phyloP scores from a whole-genome alignment of 495 filamentous ascomycete genomes.

The Annulohypoxylon maeteangense region DNA sequence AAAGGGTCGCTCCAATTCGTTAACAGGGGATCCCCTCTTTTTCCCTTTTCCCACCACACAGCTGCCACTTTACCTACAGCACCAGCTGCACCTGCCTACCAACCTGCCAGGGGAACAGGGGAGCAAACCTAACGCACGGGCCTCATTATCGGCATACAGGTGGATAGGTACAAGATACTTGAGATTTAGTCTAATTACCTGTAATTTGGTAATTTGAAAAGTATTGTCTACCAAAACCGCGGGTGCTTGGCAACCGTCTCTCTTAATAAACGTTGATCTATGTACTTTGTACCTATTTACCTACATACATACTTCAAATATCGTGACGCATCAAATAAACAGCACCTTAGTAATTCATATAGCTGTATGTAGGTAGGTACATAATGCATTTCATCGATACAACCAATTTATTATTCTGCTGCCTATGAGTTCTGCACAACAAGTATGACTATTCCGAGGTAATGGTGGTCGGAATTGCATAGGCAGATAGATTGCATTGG shows the following conservation, averaged over 20 bases:
- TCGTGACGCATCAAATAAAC: not conserved
- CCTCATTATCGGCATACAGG: constrained; percentile 21
- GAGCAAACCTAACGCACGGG: constrained; percentile 16
- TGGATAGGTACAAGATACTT: constrained; percentile 11
- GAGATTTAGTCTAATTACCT: constrained; percentile 17
- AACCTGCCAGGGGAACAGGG: not conserved
- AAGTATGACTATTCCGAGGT: not conserved
- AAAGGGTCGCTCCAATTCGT: constrained; percentile 37
- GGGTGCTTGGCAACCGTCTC: constrained; percentile 33
- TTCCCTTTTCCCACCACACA: constrained; percentile 6
- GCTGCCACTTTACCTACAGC: not conserved
- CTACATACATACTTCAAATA: too few relatives aligned
- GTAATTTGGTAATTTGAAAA: constrained; percentile 25
- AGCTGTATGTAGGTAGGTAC: too few relatives aligned
- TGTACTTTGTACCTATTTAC: not conserved
- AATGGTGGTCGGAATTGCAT: not conserved
- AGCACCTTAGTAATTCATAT: not conserved
- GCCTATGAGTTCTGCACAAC: not conserved
- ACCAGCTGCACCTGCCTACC: not conserved
- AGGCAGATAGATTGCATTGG: not conserved
- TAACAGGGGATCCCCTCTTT: constrained; percentile 34
- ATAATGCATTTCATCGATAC: not conserved
- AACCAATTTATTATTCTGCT: not conserved
- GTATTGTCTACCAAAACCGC: constrained; percentile 19
- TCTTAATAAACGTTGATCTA: not conserved